phyloP scores from a whole-genome alignment of 1,284 basidiomycete species.

The Malassezia pachydermatis region DNA sequence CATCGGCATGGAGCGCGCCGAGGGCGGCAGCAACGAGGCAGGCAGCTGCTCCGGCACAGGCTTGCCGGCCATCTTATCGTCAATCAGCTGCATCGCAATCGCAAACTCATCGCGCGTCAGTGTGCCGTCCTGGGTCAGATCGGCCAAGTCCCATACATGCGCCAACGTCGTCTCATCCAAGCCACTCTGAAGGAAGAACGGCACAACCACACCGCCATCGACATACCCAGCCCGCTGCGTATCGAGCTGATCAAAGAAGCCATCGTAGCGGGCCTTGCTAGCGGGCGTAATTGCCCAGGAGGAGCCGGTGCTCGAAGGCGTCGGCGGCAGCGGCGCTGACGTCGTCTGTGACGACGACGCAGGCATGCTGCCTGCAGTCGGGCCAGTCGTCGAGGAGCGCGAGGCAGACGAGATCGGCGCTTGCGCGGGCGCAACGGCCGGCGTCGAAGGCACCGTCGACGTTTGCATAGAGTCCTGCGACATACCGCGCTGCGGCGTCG shows the following conservation, averaged over 20 bases:
- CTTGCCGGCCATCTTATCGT: slow-evolving; percentile 71
- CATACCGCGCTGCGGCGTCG: slow-evolving; percentile 14
- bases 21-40: slow-evolving; percentile 67
- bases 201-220: slow-evolving; percentile 85
- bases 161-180: slow-evolving; percentile 74
- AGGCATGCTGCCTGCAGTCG: slow-evolving; percentile 23
- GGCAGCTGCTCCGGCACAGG: slow-evolving; percentile 64
- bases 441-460: neutral
- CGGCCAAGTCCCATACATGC: slow-evolving; percentile 88
- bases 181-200: slow-evolving; percentile 88
- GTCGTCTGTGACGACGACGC: neutral
- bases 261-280: slow-evolving; percentile 72
- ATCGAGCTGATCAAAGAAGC: slow-evolving; percentile 75
- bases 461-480: slow-evolving; percentile 2
- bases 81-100: slow-evolving; percentile 89
- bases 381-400: slow-evolving; percentile 53
- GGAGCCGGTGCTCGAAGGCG: slow-evolving; percentile 12
- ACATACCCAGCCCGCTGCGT: slow-evolving; percentile 66
- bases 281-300: slow-evolving; percentile 81
- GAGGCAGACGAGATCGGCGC: slow-evolving; percentile 58
- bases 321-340: neutral
- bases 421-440: neutral
- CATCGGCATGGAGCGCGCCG: slow-evolving; percentile 53
- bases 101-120: slow-evolving; percentile 89
- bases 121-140: slow-evolving; percentile 76